Percentiles rank a stretch among this genome's conserved stretches.
Conservation (phyloP, 192 early-diverging fungal species). For the Linnemannia exigua region DNA sequence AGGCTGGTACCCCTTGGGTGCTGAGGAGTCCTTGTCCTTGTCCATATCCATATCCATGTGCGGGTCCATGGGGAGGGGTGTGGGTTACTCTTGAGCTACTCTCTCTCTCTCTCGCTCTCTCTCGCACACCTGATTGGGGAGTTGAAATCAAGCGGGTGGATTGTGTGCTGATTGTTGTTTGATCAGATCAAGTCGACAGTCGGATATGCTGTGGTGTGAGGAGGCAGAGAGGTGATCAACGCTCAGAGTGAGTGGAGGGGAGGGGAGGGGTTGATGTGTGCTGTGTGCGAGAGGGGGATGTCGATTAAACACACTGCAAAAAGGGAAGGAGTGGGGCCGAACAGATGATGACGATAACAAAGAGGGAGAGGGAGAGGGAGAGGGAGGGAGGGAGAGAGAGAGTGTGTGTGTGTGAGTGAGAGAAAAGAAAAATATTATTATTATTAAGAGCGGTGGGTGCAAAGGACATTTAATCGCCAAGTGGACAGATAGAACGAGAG, state of each 20-base stretch:
- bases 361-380: not conserved
- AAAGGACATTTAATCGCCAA: too few species aligned
- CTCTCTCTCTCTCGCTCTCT: too few species aligned
- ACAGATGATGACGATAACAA: not conserved
- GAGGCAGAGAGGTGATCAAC: too few species aligned
- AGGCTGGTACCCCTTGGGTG: conserved; percentile 14
- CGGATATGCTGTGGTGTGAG: too few species aligned
- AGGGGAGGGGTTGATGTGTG: not conserved
- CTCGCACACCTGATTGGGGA: not conserved
- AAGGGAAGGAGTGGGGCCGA: not conserved
- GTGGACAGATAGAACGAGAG: too few species aligned
- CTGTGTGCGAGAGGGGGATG: too few species aligned
- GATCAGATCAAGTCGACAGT: conserved; percentile 13
- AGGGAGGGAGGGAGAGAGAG: not conserved
- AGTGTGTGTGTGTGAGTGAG: not conserved
- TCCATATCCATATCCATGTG: conserved; percentile 24
- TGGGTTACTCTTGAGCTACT: not conserved
- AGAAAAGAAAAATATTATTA: not conserved
- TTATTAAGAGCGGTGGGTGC: too few species aligned
- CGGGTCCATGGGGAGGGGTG: conserved; percentile 4
- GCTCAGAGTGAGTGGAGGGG: not conserved
- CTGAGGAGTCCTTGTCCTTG: conserved; percentile 13
- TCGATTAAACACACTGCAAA: too few species aligned
- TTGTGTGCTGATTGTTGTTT: not conserved
- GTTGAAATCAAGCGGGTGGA: not conserved